A percentile compares a stretch with the other conserved stretches of the same genome.
These are phyloP conservation scores for Xerocomus potaroensis DNA, from an alignment of 768 basidiomycete species.

Conservation along the genomic window DNA sequence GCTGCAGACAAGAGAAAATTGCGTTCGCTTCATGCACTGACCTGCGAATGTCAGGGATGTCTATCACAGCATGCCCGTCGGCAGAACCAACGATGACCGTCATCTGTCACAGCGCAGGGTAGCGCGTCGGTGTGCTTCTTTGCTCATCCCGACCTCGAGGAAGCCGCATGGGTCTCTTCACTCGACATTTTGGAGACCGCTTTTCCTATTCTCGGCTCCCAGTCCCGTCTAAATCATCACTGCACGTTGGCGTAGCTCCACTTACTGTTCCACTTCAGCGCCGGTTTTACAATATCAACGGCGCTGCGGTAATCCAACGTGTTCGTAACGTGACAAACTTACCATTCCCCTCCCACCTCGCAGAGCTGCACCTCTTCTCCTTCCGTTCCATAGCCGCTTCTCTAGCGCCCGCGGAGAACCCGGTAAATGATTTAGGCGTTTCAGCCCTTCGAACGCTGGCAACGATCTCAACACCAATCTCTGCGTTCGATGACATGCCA, in stretches of 20 bases:
- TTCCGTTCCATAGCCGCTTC: not conserved
- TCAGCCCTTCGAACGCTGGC: not conserved
- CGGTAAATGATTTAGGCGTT: not conserved
- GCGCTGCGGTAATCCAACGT: not conserved
- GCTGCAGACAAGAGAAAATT: not conserved
- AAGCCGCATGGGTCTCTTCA: constrained; percentile 15
- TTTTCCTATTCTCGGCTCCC: constrained; percentile 9
- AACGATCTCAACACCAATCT: constrained; percentile 9
- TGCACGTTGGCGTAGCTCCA: not conserved
- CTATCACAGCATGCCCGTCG: constrained; percentile 19
- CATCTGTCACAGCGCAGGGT: constrained; percentile 8
- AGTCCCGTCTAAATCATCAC: not conserved
- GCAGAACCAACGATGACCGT: constrained; percentile 14
- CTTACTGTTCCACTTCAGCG: not conserved
- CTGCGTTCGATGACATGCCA: not conserved
- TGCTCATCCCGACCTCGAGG: constrained; percentile 20
- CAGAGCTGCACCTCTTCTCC: not conserved
- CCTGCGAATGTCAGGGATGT: constrained; percentile 6
- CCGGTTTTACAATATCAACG: not conserved
- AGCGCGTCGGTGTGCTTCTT: constrained; percentile 9
- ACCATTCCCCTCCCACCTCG: no score
- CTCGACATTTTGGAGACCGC: constrained; percentile 13
- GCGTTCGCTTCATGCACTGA: constrained; percentile 7
- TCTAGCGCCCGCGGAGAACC: not conserved
- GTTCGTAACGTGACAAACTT: not conserved